These are phyloP conservation scores for Davidsoniella eucalypti DNA, from an alignment of 2,329 filamentous ascomycete species.

Conservation along the genomic window DNA sequence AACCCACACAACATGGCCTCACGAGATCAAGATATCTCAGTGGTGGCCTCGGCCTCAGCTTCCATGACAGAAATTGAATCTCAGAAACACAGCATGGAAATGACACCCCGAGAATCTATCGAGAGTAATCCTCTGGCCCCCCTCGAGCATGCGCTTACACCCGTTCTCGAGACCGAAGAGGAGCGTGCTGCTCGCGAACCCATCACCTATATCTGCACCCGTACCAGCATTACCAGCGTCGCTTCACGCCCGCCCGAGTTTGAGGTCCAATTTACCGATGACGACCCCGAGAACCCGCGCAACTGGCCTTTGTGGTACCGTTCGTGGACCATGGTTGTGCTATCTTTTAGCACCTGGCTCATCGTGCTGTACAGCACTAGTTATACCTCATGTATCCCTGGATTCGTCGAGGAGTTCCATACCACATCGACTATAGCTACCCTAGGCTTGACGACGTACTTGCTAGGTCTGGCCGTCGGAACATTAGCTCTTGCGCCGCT, in stretches of 20 bases:
- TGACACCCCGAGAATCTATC: not conserved
- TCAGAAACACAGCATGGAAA: no score
- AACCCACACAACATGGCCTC: no score
- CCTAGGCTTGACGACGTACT: slow-evolving; percentile 62
- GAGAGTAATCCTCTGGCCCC: slow-evolving; percentile 19
- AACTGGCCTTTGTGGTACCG: slow-evolving; percentile 45
- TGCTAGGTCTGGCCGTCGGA: slow-evolving; percentile 57
- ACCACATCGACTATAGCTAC: slow-evolving; percentile 45
- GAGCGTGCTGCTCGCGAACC: slow-evolving; percentile 28
- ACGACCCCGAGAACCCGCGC: slow-evolving; percentile 46
- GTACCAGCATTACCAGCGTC: slow-evolving; percentile 26
- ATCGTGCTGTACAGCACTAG: slow-evolving; percentile 61
- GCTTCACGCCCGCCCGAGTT: slow-evolving; percentile 39
- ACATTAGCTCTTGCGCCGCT: slow-evolving; percentile 59
- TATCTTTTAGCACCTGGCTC: slow-evolving; percentile 31
- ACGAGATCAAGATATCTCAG: no score
- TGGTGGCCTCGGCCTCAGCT: no score
- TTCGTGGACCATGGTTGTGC: slow-evolving; percentile 26
- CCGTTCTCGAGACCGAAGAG: slow-evolving; percentile 22
- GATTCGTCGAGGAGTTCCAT: slow-evolving; percentile 51
- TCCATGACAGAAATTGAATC: no score
- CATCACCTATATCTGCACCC: slow-evolving; percentile 26
- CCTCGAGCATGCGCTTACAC: slow-evolving; percentile 24
- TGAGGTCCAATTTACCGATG: slow-evolving; percentile 55
- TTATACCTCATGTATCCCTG: slow-evolving; percentile 56